Base-by-base conservation (phyloP, 2,329 filamentous ascomycete species). In the Ambrosiella xylebori region DNA sequence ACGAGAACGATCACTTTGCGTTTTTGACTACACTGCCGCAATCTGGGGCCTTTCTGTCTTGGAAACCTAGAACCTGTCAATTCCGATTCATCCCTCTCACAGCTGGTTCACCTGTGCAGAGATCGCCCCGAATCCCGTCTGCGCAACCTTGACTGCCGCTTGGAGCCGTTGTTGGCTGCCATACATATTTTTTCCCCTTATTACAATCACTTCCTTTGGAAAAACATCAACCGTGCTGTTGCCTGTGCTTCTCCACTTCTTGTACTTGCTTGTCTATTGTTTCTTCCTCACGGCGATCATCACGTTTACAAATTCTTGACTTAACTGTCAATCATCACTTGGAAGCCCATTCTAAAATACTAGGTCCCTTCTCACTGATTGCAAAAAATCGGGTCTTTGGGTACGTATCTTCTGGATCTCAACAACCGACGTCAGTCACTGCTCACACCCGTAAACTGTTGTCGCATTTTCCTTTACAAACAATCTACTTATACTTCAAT, bases 191-290 rank as follows among this genome's bases (percentile, higher is more conserved):
- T 41, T 56, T 56, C 44, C 40, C 39, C 54, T 49, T 45, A 36
- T 45, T 37, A 44, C 27, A 37, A 41, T 50, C 45, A 38, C 49
- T 49, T 41, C 50, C 50, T 51, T 52, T 58, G 50, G 40, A 35
- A 49, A 17, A 38, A 13, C 54, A n/a, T 40, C 19, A 17, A 36
- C 19, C 41, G 37, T 45, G 12, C 27, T 9, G 15, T 39, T 52
- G 36, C 27, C 7, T 27, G 7, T 38, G n/a, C 15, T 56, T 35
- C 15, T 47, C 19, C 15, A 11, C 47, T 27, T 51, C 9, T 19
- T 27, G 17, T 27, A 4, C 47, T 11, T 27, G 17, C 6, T 51
- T 36, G 5, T 15, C 17, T 13, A n/a, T 36, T 51, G 13, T 51
- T 11, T 35, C 27, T 41, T n/a, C n/a, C 6, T 41, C n/a, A 41